phyloP scores from a whole-genome alignment of 169 alveolate genomes.

The Plasmodium malariae region DNA sequence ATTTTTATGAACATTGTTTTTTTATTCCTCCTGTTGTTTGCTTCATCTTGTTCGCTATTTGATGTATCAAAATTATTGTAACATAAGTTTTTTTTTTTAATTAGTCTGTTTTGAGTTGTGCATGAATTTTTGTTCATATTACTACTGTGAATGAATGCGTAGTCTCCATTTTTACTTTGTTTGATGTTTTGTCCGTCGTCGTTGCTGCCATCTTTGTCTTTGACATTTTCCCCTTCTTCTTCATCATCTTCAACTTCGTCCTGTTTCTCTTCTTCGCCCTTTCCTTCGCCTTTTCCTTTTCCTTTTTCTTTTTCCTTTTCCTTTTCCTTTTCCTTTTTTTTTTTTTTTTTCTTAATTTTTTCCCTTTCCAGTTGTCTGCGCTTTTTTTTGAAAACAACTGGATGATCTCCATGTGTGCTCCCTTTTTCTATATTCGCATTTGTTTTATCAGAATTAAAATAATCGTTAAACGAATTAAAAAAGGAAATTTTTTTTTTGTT shows the following conservation, averaged over 20 bases:
- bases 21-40: background rate
- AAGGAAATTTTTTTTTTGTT: constrained; percentile 35
- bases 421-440: background rate
- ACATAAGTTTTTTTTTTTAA: no score
- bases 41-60: background rate
- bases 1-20: constrained; percentile 23
- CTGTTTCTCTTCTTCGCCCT: background rate
- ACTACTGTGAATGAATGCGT: no score
- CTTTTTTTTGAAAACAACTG: background rate
- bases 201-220: background rate
- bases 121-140: no score
- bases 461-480: constrained; percentile 35
- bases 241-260: background rate
- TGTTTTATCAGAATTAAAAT: constrained; percentile 10
- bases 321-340: background rate
- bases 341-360: background rate
- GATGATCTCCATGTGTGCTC: background rate
- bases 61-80: background rate
- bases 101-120: no score
- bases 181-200: background rate
- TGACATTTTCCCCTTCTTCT: background rate
- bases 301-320: no score
- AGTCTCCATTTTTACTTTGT: background rate
- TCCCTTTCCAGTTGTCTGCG: background rate
- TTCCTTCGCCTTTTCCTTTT: background rate